These are phyloP conservation scores for Oryza punctata DNA, from an alignment of 176 grass and related monocot species.

Conservation along the genomic window DNA sequence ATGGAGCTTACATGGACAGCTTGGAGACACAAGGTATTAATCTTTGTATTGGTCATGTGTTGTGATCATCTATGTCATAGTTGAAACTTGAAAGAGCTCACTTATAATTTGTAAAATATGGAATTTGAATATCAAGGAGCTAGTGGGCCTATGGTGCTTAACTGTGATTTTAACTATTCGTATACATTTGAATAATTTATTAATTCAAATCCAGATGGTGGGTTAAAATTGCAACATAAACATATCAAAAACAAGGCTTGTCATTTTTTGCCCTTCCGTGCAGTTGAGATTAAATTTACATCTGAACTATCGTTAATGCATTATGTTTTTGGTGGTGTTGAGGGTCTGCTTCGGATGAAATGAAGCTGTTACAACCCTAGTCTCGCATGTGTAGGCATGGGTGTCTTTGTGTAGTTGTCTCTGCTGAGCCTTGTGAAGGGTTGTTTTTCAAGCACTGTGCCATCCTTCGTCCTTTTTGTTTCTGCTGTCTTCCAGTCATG, in stretches of 20 bases:
- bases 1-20: conserved; percentile 83
- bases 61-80: neutral
- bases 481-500: neutral
- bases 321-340: conserved; percentile 15
- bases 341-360: neutral
- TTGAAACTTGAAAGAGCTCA: neutral
- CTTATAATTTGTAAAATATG: neutral
- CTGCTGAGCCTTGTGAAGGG: neutral
- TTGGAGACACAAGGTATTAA: conserved; percentile 64
- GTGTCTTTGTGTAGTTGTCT: neutral
- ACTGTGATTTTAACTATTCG: neutral
- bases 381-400: neutral
- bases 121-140: neutral
- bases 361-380: neutral
- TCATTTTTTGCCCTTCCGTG: neutral
- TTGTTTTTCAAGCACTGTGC: neutral
- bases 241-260: neutral
- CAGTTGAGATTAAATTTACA: neutral
- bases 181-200: neutral
- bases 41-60: neutral
- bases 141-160: neutral
- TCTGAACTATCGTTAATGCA: neutral
- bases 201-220: neutral
- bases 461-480: neutral
- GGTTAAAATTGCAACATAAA: conserved; percentile 6